Evolutionary conservation across 1,284 basidiomycete genomes (phyloP), one percentile per base, ranked within the genome.

Genomic region (Puccinia coronata): DNA sequence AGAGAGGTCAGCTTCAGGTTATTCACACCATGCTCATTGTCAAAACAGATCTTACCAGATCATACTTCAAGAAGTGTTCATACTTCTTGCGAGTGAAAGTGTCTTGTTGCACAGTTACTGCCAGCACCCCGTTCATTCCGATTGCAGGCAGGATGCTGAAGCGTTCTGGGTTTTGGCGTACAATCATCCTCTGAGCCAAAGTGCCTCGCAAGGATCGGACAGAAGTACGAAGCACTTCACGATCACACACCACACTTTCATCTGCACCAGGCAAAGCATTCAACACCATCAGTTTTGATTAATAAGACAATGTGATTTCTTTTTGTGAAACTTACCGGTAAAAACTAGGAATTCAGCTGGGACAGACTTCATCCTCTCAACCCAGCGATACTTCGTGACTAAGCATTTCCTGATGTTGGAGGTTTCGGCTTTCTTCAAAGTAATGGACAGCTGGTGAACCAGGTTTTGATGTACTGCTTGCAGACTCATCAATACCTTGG

Each of bases 11-110:
- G 14, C 1, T 31, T 31, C 28, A 31, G 1, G 25, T 20, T 53
- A 53, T n/a, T 53, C 25, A n/a, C n/a, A 57, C 9, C 14, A 53
- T 11, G 51, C 16, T 16, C 43, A 57, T 28, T 57, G 25, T 1
- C 23, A 39, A 12, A 12, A 25, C 2, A 65, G 28, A n/a, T 18
- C 61, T 9, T 28, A 67, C 65, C 36, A 69, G 23, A 25, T 43
- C 25, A 20, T 31, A 47, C 43, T 69, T 69, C 25, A 69, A 47
- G 41, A 69, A 69, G 41, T 69, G 41, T 69, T 69, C 41, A 25
- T n/a, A 69, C 25, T 49, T 69, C 39, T 47, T 47, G 0, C 18
- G 9, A 65, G 39, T 65, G 63, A 5, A 65, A 14, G 63, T 65
- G 18, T 65, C 63, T 4, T 39, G 0, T 12, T 28, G 39, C 8